Percentiles rank a stretch among this genome's conserved stretches.
These are phyloP conservation scores for Grosmannia huntii DNA, from an alignment of 2,329 filamentous ascomycete species.

Conservation along the genomic window DNA sequence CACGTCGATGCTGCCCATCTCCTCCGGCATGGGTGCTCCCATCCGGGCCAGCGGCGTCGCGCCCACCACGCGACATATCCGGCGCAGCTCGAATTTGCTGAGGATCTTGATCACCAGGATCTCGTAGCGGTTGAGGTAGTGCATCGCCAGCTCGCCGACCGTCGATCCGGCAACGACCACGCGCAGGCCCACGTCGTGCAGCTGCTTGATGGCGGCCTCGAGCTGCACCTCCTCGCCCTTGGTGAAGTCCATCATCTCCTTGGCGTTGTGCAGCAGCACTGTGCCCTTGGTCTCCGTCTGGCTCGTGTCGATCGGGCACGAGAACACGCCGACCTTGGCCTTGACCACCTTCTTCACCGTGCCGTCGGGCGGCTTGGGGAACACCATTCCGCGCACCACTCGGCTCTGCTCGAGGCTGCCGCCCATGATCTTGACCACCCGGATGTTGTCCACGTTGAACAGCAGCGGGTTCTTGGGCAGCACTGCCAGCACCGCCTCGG, in stretches of 20 bases:
- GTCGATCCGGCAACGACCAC: conserved; percentile 86
- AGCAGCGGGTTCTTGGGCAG: conserved; percentile 89
- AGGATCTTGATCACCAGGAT: conserved; percentile 95
- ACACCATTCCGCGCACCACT: conserved; percentile 97
- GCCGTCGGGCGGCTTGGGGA: conserved; percentile 89
- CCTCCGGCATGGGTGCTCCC: conserved; percentile 97
- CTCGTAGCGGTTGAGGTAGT: conserved; percentile 95
- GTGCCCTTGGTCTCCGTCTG: conserved; percentile 99
- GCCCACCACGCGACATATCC: conserved; percentile 89
- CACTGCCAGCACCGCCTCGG: conserved; percentile 73
- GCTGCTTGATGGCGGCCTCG: conserved; percentile 83
- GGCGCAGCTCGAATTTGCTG: conserved; percentile 93
- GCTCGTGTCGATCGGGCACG: conserved; percentile 86
- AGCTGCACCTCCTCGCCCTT: conserved; percentile 92
- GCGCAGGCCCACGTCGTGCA: conserved; percentile 84
- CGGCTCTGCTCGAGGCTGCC: conserved; percentile 86
- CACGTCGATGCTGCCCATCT: conserved; percentile 90
- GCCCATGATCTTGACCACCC: conserved; percentile 99
- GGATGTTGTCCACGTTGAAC: conserved; percentile 98
- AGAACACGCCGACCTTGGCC: conserved; percentile 95
- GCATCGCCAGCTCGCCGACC: conserved; percentile 89
- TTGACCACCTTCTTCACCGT: conserved; percentile 78
- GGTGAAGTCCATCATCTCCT: conserved; percentile 98
- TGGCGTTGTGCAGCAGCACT: conserved; percentile 87
- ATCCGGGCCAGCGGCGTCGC: conserved; percentile 92